phyloP scores from a whole-genome alignment of 768 basidiomycete genomes.

The Psilocybe sp. region DNA sequence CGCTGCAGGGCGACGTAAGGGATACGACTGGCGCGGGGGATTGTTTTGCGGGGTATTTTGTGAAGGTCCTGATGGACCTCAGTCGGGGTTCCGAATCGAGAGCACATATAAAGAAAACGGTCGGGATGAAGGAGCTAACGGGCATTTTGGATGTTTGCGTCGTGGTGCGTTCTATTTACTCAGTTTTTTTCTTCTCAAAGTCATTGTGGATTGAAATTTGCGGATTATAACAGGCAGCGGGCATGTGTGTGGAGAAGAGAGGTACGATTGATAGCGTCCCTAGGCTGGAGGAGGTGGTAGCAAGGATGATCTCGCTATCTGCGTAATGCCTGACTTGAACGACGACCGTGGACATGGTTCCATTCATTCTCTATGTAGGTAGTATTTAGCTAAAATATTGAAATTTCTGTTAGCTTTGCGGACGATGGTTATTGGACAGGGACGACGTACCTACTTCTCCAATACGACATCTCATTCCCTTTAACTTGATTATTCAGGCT shows the following conservation, averaged over 20 bases:
- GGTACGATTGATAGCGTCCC: constrained; percentile 63
- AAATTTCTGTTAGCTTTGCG: no score
- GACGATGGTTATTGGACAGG: no score
- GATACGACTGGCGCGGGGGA: constrained; percentile 69
- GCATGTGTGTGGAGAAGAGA: constrained; percentile 55
- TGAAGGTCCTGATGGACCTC: constrained; percentile 50
- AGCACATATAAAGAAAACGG: constrained; percentile 21
- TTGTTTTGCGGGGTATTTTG: constrained; percentile 61
- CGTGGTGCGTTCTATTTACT: constrained; percentile 35
- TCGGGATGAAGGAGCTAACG: constrained; percentile 28
- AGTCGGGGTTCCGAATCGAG: constrained; percentile 2
- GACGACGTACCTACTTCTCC: no score
- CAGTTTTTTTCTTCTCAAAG: not conserved
- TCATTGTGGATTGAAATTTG: not conserved
- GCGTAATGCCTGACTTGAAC: constrained; percentile 1
- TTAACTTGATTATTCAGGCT: no score
- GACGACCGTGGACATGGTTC: not conserved
- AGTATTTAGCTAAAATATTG: no score
- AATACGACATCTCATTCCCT: no score
- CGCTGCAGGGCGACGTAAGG: constrained; percentile 32
- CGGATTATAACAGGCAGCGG: constrained; percentile 43
- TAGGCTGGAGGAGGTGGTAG: constrained; percentile 34
- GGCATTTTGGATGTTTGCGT: constrained; percentile 36
- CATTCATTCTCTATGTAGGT: not conserved
- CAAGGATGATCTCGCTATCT: constrained; percentile 16